These are phyloP conservation scores for Saksenaea oblongispora DNA, from an alignment of 371 early-diverging fungal species.

Conservation along the genomic window DNA sequence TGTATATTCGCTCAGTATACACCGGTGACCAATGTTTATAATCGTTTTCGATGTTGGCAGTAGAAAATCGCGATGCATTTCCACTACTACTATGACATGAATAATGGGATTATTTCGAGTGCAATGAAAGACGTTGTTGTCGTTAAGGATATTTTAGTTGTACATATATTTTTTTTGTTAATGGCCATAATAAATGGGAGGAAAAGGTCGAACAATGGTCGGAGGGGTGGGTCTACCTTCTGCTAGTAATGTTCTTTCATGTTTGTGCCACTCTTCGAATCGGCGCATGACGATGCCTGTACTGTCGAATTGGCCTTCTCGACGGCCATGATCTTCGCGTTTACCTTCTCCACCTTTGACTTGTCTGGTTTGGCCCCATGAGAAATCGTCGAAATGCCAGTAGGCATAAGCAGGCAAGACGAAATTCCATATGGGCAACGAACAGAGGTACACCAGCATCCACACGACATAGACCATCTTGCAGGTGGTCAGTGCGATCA, in stretches of 20 bases:
- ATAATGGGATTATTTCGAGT: no score
- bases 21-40: no score
- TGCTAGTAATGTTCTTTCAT: slow-evolving; percentile 25
- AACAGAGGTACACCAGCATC: slow-evolving; percentile 89
- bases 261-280: slow-evolving; percentile 50
- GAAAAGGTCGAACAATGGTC: slow-evolving; percentile 26
- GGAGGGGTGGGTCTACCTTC: slow-evolving; percentile 19
- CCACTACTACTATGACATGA: no score
- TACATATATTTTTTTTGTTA: slow-evolving; percentile 1
- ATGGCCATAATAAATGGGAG: slow-evolving; percentile 41
- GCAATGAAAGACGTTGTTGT: no score
- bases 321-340: slow-evolving; percentile 62
- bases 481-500: slow-evolving; percentile 84
- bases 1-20: no score
- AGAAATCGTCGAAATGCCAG: slow-evolving; percentile 98
- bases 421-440: slow-evolving; percentile 93
- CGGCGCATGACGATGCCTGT: slow-evolving; percentile 46
- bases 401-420: slow-evolving; percentile 92
- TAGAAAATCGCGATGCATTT: no score
- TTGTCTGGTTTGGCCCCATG: slow-evolving; percentile 93
- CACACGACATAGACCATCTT: slow-evolving; percentile 85
- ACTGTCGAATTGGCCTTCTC: slow-evolving; percentile 55
- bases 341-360: slow-evolving; percentile 66
- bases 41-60: no score
- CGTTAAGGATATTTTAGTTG: no score